phyloP scores from a whole-genome alignment of 1,139 yeast genomes.

The Magnusiomyces fungicola region DNA sequence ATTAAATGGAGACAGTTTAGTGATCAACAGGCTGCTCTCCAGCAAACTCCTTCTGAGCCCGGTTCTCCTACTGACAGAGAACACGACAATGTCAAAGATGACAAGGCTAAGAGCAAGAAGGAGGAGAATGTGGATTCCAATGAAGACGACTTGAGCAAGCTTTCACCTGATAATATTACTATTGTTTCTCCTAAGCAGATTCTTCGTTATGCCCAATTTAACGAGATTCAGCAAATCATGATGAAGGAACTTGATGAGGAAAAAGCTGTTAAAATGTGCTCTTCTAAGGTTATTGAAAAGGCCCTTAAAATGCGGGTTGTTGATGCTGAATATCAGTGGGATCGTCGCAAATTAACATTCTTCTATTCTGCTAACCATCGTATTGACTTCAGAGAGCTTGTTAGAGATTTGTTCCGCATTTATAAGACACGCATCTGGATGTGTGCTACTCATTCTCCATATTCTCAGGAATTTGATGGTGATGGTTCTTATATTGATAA shows the following conservation, averaged over 20 bases:
- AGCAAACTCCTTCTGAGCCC: constrained; percentile 25
- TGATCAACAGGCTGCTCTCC: constrained; percentile 60
- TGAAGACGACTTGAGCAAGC: neutral
- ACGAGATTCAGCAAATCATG: constrained; percentile 53
- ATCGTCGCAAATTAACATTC: constrained; percentile 85
- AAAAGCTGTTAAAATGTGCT: constrained; percentile 55
- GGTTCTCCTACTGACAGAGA: constrained; percentile 24
- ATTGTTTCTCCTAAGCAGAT: constrained; percentile 63
- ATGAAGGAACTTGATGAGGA: constrained; percentile 64
- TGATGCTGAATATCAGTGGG: constrained; percentile 92
- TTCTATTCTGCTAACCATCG: constrained; percentile 78
- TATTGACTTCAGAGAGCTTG: constrained; percentile 86
- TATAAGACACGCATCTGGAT: constrained; percentile 97
- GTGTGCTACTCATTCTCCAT: constrained; percentile 64
- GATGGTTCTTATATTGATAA: neutral
- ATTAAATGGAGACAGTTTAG: constrained; percentile 76
- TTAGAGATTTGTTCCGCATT: constrained; percentile 83
- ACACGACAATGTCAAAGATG: constrained; percentile 14
- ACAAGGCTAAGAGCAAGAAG: neutral
- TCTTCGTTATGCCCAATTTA: constrained; percentile 55
- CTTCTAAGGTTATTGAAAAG: constrained; percentile 50
- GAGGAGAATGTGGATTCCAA: neutral
- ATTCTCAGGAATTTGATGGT: too few species aligned
- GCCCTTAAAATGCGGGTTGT: constrained; percentile 43
- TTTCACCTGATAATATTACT: constrained; percentile 16